Evolutionary conservation across 164 flowering plant genomes (phyloP).

Genomic region (Berberis thunbergii): DNA sequence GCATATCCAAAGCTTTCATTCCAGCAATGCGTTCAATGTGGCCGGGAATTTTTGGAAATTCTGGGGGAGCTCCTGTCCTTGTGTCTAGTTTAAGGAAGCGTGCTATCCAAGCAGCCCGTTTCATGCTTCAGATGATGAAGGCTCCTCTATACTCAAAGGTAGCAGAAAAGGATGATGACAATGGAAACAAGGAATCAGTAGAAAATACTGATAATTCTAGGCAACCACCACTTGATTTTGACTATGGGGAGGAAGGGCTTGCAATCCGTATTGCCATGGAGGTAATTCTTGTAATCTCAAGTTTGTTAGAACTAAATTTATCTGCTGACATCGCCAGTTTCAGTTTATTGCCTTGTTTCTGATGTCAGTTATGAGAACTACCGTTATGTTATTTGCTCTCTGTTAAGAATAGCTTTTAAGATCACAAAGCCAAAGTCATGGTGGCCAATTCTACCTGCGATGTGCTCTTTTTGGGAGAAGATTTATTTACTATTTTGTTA

Average conservation of each 20-base stretch:
- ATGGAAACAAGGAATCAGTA: slow-evolving; percentile 13
- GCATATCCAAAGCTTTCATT: slow-evolving; percentile 71
- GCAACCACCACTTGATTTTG: slow-evolving; percentile 31
- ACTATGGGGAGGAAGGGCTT: slow-evolving; percentile 80
- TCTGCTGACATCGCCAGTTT: neutral
- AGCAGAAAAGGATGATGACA: slow-evolving; percentile 22
- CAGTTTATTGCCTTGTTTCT: neutral
- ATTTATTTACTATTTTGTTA: no score
- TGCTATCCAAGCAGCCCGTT: slow-evolving; percentile 82
- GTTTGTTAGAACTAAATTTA: neutral
- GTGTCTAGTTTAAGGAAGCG: slow-evolving; percentile 77
- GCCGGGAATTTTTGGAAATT: slow-evolving; percentile 79
- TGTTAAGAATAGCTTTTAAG: no score
- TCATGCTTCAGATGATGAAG: slow-evolving; percentile 98
- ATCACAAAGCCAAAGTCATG: no score
- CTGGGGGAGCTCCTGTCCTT: slow-evolving; percentile 45
- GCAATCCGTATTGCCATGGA: slow-evolving; percentile 78
- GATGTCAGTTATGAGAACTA: neutral
- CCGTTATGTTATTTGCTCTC: no score
- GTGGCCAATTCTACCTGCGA: no score
- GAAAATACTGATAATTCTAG: slow-evolving; percentile 20
- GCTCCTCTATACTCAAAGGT: slow-evolving; percentile 53
- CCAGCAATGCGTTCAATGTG: slow-evolving; percentile 79
- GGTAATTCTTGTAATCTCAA: slow-evolving; percentile 32
- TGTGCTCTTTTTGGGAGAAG: no score